phyloP scores from a whole-genome alignment of 129 eudicot species.

The Flaveria robusta region DNA sequence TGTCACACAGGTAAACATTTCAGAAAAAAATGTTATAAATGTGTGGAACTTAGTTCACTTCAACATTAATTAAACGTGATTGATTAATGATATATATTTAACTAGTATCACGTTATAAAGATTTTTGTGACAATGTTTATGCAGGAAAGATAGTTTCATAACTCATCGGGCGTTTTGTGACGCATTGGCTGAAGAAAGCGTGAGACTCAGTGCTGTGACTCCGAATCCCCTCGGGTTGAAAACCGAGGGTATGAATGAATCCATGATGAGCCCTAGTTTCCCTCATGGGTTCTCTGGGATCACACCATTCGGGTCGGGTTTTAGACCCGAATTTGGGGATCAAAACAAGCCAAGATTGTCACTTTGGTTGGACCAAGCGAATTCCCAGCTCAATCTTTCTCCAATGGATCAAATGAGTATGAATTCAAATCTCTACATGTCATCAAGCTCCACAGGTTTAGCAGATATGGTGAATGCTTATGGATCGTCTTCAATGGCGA shows the following conservation, averaged over 20 bases:
- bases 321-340: conserved; percentile 44
- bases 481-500: conserved; percentile 59
- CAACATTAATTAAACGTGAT: conserved; percentile 36
- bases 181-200: conserved; percentile 84
- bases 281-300: conserved; percentile 57
- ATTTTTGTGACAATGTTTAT: conserved; percentile 2
- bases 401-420: conserved; percentile 36
- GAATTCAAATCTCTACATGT: conserved; percentile 53
- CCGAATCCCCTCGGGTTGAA: conserved; percentile 57
- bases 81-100: not conserved
- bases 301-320: conserved; percentile 45
- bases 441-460: conserved; percentile 43
- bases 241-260: conserved; percentile 45
- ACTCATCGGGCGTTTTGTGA: conserved; percentile 96
- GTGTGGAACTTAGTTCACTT: not conserved
- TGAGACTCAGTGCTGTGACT: conserved; percentile 52
- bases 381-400: conserved; percentile 56
- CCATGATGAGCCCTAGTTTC: conserved; percentile 47
- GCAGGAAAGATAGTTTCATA: conserved; percentile 94
- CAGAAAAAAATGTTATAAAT: no score
- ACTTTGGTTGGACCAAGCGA: conserved; percentile 76
- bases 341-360: conserved; percentile 67
- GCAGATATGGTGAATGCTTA: conserved; percentile 57
- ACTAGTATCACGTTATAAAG: conserved; percentile 21
- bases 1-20: conserved; percentile 28